Evolutionary conservation across 129 eudicot genomes (phyloP), one percentile per base, ranked within the genome.

Genomic region (Pittosporum tobira): DNA sequence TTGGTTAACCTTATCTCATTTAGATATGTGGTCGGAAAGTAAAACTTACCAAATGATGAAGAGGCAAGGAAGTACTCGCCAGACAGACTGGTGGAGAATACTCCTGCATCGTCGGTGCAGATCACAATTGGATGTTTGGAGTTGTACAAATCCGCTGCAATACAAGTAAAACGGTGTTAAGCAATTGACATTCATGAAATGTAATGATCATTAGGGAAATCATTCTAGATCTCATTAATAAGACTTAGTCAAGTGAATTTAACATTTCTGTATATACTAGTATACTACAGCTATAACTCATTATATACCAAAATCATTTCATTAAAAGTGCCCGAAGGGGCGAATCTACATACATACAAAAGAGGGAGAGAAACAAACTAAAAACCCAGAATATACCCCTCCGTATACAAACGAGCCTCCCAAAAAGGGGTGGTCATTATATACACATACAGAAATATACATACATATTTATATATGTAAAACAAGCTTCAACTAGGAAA

Each of bases 51-150:
- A 40, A 90, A 90, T 34, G 94, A 51, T 48, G 88, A 70, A 51
- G 98, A 77, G 24, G 84, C 98, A 63, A 85, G 72, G 57, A 52
- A 56, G 30, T 85, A 90, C 65, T 90, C 98, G 8, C 68, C 51
- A 15, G 98, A 85, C 23, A 90, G 71, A 67, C 65, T 80, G 55
- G 98, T 90, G 11, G 95, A 90, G 76, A 90, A 90, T 62, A 86
- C 94, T 40, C 98, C 95, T 19, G 79, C 28, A 76, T 90, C 98
- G 24, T 90, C 98, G 0, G 98, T 90, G 77, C 98, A 90, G 30
- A 90, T 64, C 55, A 76, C 70, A 48, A 85, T 62, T 11, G 98
- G 98, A 81, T 90, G 98, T 62, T 83, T 80, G 67, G 65, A 68
- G 24, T 74, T 73, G 49, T 90, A 85, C 51, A 90, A 72, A 57